A percentile compares a stretch with the other conserved stretches of the same genome.
Evolutionary conservation across 495 filamentous ascomycete genomes (phyloP).

Genomic region (Rusavskia elegans): DNA sequence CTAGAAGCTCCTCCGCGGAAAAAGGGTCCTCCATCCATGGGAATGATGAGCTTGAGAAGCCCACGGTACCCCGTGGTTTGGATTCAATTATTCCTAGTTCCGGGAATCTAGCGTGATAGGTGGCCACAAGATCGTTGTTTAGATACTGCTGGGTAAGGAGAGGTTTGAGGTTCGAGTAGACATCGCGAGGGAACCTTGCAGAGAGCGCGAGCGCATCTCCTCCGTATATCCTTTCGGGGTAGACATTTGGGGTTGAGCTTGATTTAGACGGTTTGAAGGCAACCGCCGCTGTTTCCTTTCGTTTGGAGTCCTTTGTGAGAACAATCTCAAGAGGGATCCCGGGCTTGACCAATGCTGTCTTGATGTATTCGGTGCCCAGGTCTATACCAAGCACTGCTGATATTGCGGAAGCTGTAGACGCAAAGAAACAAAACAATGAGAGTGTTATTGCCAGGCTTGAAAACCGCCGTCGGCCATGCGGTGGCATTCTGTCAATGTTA

Average conservation of each 20-base stretch:
- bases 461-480: conserved; percentile 27
- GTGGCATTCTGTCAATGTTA: conserved; percentile 29
- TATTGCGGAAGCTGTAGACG: conserved; percentile 41
- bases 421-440: conserved; percentile 38
- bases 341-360: conserved; percentile 90
- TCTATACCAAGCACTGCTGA: conserved; percentile 82
- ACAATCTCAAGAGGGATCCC: conserved; percentile 97
- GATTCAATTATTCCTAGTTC: conserved; percentile 36
- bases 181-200: conserved; percentile 78
- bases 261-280: conserved; percentile 73
- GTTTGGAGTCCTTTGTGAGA: conserved; percentile 93
- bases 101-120: conserved; percentile 51
- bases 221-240: conserved; percentile 84
- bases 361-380: conserved; percentile 92
- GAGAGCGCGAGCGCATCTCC: conserved; percentile 77
- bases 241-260: conserved; percentile 33
- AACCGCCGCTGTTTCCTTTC: conserved; percentile 84
- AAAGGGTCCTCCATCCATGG: conserved; percentile 51
- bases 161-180: conserved; percentile 83
- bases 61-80: conserved; percentile 50
- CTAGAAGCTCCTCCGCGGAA: conserved; percentile 81
- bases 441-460: conserved; percentile 21
- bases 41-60: conserved; percentile 62
- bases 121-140: conserved; percentile 42
- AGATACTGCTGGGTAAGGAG: conserved; percentile 56